Evolutionary conservation across 208 protist genomes (phyloP).

Genomic region (Porcisia hertigi): DNA sequence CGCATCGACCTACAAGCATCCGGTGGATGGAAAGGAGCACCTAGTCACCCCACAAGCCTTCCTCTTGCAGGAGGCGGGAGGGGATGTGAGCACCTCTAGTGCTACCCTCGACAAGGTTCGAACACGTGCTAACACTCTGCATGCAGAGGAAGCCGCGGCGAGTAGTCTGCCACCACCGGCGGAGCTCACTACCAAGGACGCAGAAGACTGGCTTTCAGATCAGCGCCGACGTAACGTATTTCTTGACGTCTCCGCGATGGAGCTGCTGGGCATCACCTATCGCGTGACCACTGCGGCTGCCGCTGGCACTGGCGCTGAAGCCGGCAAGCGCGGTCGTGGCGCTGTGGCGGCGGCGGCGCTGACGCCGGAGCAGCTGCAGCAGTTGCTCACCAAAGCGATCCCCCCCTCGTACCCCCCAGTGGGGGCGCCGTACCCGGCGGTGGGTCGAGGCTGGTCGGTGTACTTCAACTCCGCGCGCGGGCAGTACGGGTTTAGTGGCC

Average conservation of each 20-base stretch:
- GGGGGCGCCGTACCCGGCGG: constrained; percentile 20
- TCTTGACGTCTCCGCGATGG: constrained; percentile 64
- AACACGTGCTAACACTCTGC: constrained; percentile 27
- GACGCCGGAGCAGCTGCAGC: constrained; percentile 17
- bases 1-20: constrained; percentile 64
- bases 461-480: constrained; percentile 30
- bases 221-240: constrained; percentile 65
- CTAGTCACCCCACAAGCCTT: constrained; percentile 80
- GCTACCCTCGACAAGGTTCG: constrained; percentile 30
- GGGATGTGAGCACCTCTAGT: constrained; percentile 13
- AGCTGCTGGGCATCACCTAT: constrained; percentile 58
- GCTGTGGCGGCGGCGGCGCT: neutral
- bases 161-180: constrained; percentile 19
- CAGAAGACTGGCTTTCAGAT: constrained; percentile 57
- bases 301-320: neutral
- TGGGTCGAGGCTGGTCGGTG: constrained; percentile 24
- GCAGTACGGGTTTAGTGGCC: constrained; percentile 26
- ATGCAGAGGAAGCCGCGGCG: constrained; percentile 16
- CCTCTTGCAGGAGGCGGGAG: constrained; percentile 35
- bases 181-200: constrained; percentile 26
- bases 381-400: constrained; percentile 16
- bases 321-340: constrained; percentile 17
- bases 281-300: neutral
- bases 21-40: constrained; percentile 58
- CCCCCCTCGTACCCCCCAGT: constrained; percentile 15